phyloP scores from a whole-genome alignment of 176 grass and related monocot genomes.

The Cenchrus fungigraminus region DNA sequence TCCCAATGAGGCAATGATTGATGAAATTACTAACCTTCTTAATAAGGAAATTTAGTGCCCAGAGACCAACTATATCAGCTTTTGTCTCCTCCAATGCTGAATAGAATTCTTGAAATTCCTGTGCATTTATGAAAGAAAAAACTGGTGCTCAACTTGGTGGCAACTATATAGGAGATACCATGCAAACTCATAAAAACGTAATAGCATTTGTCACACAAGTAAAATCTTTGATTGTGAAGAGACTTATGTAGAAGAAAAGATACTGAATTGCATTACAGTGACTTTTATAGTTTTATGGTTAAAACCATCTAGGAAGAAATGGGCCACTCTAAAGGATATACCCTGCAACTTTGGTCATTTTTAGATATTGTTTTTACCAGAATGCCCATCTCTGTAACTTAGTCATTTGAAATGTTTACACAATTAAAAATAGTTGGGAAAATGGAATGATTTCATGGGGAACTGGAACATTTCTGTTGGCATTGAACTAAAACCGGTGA shows the following conservation, averaged over 20 bases:
- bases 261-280: neutral
- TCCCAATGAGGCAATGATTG: neutral
- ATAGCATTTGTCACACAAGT: no score
- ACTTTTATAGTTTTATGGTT: neutral
- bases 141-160: neutral
- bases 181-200: neutral
- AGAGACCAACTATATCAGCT: constrained; percentile 98
- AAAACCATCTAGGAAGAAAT: neutral
- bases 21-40: constrained; percentile 65
- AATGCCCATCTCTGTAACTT: neutral
- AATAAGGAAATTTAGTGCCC: constrained; percentile 95
- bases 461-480: neutral
- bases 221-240: neutral
- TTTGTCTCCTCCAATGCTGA: constrained; percentile 96
- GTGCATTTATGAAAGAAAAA: neutral
- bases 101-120: constrained; percentile 95
- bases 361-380: constrained; percentile 6
- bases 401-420: no score
- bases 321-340: neutral
- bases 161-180: neutral
- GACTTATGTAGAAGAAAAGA: neutral
- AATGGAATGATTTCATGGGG: neutral
- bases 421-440: no score
- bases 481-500: neutral
- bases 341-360: neutral